A percentile compares a stretch with the other conserved stretches of the same genome.
These are phyloP conservation scores for Eucalyptus urophylla DNA, from an alignment of 345 rosid genomes.

Conservation along the genomic window DNA sequence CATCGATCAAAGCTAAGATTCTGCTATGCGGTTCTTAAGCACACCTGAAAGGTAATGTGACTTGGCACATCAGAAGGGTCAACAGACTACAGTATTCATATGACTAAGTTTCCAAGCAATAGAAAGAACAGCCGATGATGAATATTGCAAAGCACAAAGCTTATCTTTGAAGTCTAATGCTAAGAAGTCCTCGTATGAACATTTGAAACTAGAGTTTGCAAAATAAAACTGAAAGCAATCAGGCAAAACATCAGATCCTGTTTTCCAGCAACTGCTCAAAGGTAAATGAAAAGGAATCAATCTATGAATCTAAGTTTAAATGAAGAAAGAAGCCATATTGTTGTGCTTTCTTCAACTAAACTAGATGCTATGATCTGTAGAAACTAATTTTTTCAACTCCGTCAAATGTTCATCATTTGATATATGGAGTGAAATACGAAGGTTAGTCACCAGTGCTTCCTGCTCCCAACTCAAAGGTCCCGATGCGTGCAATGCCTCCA, in stretches of 20 bases:
- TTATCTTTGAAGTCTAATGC: background rate
- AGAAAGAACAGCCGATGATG: background rate
- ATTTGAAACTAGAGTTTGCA: background rate
- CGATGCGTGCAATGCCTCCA: constrained; percentile 47
- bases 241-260: background rate
- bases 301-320: background rate
- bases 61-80: background rate
- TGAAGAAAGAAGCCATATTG: background rate
- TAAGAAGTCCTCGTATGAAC: background rate
- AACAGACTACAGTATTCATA: background rate
- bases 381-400: constrained; percentile 62
- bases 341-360: constrained; percentile 28
- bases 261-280: background rate
- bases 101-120: background rate
- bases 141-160: background rate
- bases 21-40: background rate
- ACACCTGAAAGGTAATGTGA: background rate
- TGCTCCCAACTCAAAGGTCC: constrained; percentile 77
- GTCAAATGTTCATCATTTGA: constrained; percentile 68
- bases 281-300: background rate
- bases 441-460: constrained; percentile 66
- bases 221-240: background rate
- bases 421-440: constrained; percentile 54
- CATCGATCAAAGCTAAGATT: background rate
- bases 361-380: constrained; percentile 38